A percentile compares a stretch with the other conserved stretches of the same genome.
Evolutionary conservation across 1,284 basidiomycete genomes (phyloP).

Genomic region (Ganoderma lingzhi): DNA sequence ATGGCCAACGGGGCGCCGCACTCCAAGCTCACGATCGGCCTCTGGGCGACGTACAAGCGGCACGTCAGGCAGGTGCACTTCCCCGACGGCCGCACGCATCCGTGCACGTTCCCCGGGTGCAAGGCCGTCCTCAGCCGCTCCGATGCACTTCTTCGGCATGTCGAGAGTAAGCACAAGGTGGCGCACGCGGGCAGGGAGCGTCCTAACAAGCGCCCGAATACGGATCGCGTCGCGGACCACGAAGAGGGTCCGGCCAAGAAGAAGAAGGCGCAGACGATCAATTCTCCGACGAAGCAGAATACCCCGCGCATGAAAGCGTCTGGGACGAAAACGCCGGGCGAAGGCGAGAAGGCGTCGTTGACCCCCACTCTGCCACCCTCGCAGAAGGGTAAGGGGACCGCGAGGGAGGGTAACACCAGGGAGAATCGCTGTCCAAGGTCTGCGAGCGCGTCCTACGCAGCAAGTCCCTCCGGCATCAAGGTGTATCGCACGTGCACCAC

Average conservation of each 20-base stretch:
- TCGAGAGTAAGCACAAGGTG: neutral
- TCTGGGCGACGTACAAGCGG: constrained; percentile 10
- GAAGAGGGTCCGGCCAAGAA: neutral
- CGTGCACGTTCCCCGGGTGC: constrained; percentile 3
- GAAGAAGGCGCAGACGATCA: neutral
- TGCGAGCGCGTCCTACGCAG: neutral
- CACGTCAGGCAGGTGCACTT: constrained; percentile 7
- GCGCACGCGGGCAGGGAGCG: neutral
- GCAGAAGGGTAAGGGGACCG: constrained; percentile 1
- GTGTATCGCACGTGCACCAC: too few species aligned
- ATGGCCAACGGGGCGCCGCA: neutral
- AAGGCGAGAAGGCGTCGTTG: neutral
- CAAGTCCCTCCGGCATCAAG: neutral
- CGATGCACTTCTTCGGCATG: constrained; percentile 7
- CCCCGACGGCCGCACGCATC: neutral
- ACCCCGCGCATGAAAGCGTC: neutral
- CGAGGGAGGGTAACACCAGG: neutral
- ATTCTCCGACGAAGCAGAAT: neutral
- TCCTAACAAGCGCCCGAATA: neutral
- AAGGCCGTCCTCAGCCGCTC: neutral
- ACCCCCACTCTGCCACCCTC: neutral
- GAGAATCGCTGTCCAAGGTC: neutral
- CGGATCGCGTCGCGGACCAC: neutral
- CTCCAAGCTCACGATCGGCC: neutral
- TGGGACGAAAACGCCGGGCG: neutral